phyloP scores from a whole-genome alignment of 2,329 filamentous ascomycete species.

The Neofusicoccum ribis region DNA sequence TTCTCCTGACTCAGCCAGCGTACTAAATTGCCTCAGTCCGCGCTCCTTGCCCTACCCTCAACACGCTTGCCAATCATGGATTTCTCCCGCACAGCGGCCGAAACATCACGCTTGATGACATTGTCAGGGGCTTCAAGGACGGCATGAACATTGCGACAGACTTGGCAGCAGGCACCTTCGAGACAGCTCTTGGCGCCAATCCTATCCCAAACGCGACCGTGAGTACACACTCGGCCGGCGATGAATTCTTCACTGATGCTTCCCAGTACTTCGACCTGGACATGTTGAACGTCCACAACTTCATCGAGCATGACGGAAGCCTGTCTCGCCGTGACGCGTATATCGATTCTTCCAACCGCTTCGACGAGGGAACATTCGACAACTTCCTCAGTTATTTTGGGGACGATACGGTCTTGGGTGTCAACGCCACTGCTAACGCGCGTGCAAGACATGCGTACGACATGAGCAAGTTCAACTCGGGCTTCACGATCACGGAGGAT shows the following conservation, averaged over 20 bases:
- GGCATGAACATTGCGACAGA: background rate
- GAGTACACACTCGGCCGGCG: background rate
- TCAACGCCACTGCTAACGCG: background rate
- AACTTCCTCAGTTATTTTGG: background rate
- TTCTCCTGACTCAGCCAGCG: background rate
- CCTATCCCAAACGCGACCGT: background rate
- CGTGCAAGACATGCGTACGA: background rate
- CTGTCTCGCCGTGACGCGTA: conserved; percentile 25
- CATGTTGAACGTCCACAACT: conserved; percentile 33
- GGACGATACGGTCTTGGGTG: background rate
- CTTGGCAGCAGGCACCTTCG: background rate
- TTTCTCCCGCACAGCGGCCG: conserved; percentile 36
- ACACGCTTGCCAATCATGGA: conserved; percentile 36
- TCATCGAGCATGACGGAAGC: conserved; percentile 39
- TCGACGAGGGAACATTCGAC: background rate
- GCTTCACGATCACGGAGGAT: background rate
- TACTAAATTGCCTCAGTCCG: conserved; percentile 19
- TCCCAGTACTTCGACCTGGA: conserved; percentile 30
- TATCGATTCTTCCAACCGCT: background rate
- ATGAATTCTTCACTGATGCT: background rate
- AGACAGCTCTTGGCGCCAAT: background rate
- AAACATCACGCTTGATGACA: conserved; percentile 29
- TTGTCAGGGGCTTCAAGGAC: conserved; percentile 23
- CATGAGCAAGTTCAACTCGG: background rate
- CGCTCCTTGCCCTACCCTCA: conserved; percentile 35